phyloP scores from a whole-genome alignment of 306 rosid species.

The Pterocarpus macrocarpus region DNA sequence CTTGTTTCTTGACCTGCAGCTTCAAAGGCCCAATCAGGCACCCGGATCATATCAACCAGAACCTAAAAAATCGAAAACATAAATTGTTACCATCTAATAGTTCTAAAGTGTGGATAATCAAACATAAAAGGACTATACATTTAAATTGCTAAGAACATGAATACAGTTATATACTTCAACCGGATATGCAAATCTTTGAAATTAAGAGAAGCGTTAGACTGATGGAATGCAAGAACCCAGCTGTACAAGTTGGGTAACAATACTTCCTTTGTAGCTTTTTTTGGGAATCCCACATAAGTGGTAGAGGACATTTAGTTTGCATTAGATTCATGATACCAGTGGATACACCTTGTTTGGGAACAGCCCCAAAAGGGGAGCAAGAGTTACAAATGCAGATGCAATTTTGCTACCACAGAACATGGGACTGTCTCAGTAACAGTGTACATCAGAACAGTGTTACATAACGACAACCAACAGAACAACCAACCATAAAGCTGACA shows the following conservation, averaged over 20 bases:
- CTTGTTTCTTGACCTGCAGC: slow-evolving; percentile 98
- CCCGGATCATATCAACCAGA: slow-evolving; percentile 95
- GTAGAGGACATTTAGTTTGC: not conserved
- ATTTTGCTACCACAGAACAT: slow-evolving; percentile 3
- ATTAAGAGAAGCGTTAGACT: slow-evolving; percentile 22
- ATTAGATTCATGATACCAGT: not conserved
- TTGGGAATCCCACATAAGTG: slow-evolving; percentile 7
- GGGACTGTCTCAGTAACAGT: slow-evolving; percentile 29
- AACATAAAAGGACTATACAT: slow-evolving; percentile 20
- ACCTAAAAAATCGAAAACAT: slow-evolving; percentile 61
- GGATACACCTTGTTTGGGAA: not conserved
- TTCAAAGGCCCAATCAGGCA: slow-evolving; percentile 99
- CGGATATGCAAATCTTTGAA: slow-evolving; percentile 15
- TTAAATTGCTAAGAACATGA: slow-evolving; percentile 44
- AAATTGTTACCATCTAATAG: slow-evolving; percentile 35
- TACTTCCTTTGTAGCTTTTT: not conserved
- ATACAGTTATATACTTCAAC: slow-evolving; percentile 23
- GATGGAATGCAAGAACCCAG: slow-evolving; percentile 4
- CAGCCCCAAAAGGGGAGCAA: no score
- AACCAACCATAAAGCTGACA: slow-evolving; percentile 28
- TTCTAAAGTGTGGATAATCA: slow-evolving; percentile 28
- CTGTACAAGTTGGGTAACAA: not conserved
- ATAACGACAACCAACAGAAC: slow-evolving; percentile 20
- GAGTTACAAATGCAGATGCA: not conserved
- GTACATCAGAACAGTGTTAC: slow-evolving; percentile 29